A percentile compares a stretch with the other conserved stretches of the same genome.
These are phyloP conservation scores for Globisporangium paroecandrum DNA, from an alignment of 352 stramenopile species.

Conservation along the genomic window DNA sequence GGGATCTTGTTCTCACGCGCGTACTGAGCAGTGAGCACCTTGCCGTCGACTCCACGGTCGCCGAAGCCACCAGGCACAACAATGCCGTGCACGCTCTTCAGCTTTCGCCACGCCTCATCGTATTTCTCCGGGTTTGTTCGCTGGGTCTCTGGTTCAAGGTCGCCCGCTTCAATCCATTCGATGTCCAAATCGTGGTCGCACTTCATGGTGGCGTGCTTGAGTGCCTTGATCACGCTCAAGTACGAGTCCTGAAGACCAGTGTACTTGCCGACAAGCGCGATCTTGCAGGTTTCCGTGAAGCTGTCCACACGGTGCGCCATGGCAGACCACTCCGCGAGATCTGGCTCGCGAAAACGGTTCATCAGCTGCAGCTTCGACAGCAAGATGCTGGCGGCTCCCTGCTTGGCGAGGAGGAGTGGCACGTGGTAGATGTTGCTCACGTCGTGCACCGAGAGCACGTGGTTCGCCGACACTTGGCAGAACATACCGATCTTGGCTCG, in stretches of 20 bases:
- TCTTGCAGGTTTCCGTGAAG: constrained; percentile 91
- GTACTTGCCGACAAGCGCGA: constrained; percentile 99
- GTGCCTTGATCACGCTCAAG: constrained; percentile 97
- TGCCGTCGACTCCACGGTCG: constrained; percentile 96
- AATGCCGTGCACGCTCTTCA: constrained; percentile 92
- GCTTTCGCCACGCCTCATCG: constrained; percentile 89
- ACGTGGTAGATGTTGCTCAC: constrained; percentile 99
- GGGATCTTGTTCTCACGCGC: constrained; percentile 94
- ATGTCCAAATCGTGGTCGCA: constrained; percentile 93
- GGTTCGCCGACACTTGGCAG: constrained; percentile 94
- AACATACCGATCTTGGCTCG: constrained; percentile 98
- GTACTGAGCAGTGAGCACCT: constrained; percentile 95
- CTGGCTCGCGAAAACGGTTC: constrained; percentile 73
- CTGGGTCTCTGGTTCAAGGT: constrained; percentile 89
- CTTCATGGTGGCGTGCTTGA: constrained; percentile 95
- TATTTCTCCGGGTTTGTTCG: constrained; percentile 67
- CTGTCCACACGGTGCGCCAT: constrained; percentile 95
- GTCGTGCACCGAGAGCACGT: constrained; percentile 98
- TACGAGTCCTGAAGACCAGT: constrained; percentile 99
- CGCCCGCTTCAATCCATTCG: constrained; percentile 97
- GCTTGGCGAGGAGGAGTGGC: constrained; percentile 94
- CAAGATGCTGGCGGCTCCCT: constrained; percentile 93
- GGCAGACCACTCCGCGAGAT: constrained; percentile 75
- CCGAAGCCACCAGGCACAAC: constrained; percentile 99
- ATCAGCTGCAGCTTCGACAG: constrained; percentile 92